Conservation (phyloP, 257 asterid species). For the Datura wrightii region DNA sequence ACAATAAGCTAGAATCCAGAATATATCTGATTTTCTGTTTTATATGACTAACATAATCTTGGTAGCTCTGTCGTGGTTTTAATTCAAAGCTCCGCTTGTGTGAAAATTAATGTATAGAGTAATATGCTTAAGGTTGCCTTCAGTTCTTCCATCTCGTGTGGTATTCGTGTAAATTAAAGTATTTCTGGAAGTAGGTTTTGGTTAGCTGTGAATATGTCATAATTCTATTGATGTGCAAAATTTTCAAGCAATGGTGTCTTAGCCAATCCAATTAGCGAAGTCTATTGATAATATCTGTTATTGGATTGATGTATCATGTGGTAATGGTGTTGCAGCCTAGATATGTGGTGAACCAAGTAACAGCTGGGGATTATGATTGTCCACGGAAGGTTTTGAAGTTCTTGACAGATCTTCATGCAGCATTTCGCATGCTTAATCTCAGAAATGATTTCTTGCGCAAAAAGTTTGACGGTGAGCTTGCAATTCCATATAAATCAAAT, state of each 20-base stretch:
- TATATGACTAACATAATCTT: background rate
- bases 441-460: conserved; percentile 95
- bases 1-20: background rate
- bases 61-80: conserved; percentile 15
- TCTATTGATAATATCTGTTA: background rate
- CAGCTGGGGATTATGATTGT: conserved; percentile 95
- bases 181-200: background rate
- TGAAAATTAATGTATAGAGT: background rate
- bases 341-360: conserved; percentile 95
- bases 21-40: background rate
- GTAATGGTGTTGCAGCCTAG: conserved; percentile 73
- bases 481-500: conserved; percentile 1
- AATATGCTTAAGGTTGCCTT: background rate
- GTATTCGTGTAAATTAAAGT: background rate
- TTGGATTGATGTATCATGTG: background rate
- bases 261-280: background rate
- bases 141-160: conserved; percentile 7
- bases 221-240: background rate
- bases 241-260: background rate
- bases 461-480: conserved; percentile 83
- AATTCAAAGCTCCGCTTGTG: background rate
- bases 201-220: background rate
- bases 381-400: conserved; percentile 86
- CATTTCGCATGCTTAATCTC: conserved; percentile 98
- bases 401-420: conserved; percentile 86